Evolutionary conservation across 2,329 filamentous ascomycete genomes (phyloP).

Genomic region (Dissoconium aciculare): DNA sequence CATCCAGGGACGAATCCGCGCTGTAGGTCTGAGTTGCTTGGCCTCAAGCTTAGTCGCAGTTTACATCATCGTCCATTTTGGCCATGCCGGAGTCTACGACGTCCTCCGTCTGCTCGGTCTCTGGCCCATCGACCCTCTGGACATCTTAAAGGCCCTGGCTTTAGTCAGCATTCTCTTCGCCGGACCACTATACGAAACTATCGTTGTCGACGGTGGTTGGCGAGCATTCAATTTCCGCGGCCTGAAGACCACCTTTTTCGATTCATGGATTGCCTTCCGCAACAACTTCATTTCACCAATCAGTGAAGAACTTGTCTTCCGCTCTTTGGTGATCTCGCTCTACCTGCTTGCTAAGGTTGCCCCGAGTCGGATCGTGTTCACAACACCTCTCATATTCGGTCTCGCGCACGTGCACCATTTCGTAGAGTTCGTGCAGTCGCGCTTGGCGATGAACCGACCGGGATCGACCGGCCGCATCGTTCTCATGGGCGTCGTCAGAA

Average conservation of each 20-base stretch:
- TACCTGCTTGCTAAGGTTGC: slow-evolving; percentile 54
- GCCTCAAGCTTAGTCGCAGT: slow-evolving; percentile 53
- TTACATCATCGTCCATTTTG: slow-evolving; percentile 45
- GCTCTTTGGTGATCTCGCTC: slow-evolving; percentile 69
- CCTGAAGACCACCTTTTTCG: slow-evolving; percentile 41
- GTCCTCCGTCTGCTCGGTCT: slow-evolving; percentile 60
- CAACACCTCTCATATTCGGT: slow-evolving; percentile 79
- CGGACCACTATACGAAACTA: slow-evolving; percentile 67
- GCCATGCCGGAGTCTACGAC: slow-evolving; percentile 35
- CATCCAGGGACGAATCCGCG: slow-evolving; percentile 71
- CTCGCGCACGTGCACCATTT: slow-evolving; percentile 91
- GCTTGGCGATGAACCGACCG: slow-evolving; percentile 38
- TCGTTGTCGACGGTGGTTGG: slow-evolving; percentile 58
- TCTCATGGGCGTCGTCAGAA: slow-evolving; percentile 42
- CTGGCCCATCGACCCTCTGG: slow-evolving; percentile 57
- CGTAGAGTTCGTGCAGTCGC: slow-evolving; percentile 77
- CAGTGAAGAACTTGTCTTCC: slow-evolving; percentile 89
- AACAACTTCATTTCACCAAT: slow-evolving; percentile 74
- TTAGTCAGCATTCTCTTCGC: slow-evolving; percentile 67
- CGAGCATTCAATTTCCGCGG: slow-evolving; percentile 34
- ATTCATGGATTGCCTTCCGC: slow-evolving; percentile 68
- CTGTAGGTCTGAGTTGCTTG: slow-evolving; percentile 61
- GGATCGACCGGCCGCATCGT: slow-evolving; percentile 12
- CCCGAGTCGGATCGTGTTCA: slow-evolving; percentile 50
- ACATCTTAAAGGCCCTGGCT: slow-evolving; percentile 47